Conservation (phyloP, 1,284 basidiomycete species). For the Bjerkandera adusta region DNA sequence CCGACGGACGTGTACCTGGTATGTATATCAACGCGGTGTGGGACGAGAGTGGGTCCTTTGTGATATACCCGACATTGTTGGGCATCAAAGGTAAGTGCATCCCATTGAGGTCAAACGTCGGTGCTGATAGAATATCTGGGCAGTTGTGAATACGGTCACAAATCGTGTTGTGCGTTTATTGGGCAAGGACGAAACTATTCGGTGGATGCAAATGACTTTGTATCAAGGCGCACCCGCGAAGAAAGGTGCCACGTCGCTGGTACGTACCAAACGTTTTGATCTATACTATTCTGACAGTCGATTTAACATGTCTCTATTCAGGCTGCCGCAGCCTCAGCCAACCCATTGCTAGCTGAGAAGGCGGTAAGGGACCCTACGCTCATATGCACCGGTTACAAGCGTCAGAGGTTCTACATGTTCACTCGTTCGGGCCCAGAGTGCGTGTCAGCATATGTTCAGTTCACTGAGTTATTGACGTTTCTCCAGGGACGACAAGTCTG, state of each 20-base stretch:
- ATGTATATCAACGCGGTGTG: constrained; percentile 87
- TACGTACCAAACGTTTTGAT: constrained; percentile 34
- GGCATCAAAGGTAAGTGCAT: constrained; percentile 85
- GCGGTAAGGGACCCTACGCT: constrained; percentile 87
- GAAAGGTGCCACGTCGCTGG: constrained; percentile 80
- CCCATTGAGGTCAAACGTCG: neutral
- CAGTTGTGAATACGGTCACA: constrained; percentile 93
- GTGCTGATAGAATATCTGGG: neutral
- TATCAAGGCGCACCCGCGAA: constrained; percentile 95
- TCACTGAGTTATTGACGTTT: constrained; percentile 5
- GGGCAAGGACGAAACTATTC: constrained; percentile 92
- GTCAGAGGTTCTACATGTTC: constrained; percentile 96
- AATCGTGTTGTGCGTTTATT: constrained; percentile 90
- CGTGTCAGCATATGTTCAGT: constrained; percentile 26
- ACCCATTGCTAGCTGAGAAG: constrained; percentile 89
- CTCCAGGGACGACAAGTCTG: constrained; percentile 77
- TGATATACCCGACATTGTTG: constrained; percentile 90
- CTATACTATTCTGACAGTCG: too few species aligned
- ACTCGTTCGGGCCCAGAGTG: constrained; percentile 90
- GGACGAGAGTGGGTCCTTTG: constrained; percentile 95
- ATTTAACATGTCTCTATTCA: constrained; percentile 26
- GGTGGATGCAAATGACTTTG: constrained; percentile 86
- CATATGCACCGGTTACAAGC: constrained; percentile 92
- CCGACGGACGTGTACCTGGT: constrained; percentile 66
- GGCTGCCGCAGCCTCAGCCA: constrained; percentile 95